Evolutionary conservation across 2,329 filamentous ascomycete species (phyloP).

Genomic region (Scedosporium apiospermum): DNA sequence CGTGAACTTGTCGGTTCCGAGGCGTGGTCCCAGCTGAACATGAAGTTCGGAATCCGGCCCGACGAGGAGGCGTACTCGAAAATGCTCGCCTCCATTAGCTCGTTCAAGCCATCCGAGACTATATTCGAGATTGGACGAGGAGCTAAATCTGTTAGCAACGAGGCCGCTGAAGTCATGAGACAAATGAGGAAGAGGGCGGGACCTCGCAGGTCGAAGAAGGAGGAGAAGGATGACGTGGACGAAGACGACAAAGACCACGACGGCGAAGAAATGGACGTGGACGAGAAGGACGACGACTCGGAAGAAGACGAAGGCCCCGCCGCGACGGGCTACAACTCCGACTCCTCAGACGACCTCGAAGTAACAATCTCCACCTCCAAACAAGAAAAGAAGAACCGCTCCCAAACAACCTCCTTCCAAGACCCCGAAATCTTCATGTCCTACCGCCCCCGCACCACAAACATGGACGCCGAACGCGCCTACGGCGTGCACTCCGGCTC

Average conservation of each 20-base stretch:
- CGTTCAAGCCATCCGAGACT: constrained; percentile 82
- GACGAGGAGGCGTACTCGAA: constrained; percentile 63
- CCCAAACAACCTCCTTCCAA: constrained; percentile 49
- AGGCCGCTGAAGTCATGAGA: constrained; percentile 69
- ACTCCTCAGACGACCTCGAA: constrained; percentile 58
- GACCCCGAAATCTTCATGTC: constrained; percentile 94
- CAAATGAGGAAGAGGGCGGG: constrained; percentile 61
- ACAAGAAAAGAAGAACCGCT: constrained; percentile 40
- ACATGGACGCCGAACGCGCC: constrained; percentile 78
- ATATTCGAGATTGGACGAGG: constrained; percentile 88
- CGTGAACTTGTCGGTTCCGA: constrained; percentile 65
- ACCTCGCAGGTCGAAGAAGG: constrained; percentile 37
- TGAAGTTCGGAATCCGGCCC: constrained; percentile 58
- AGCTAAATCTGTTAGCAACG: constrained; percentile 50
- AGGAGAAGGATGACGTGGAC: constrained; percentile 26
- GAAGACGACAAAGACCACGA: constrained; percentile 18
- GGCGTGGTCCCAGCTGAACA: constrained; percentile 65
- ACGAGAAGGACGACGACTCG: constrained; percentile 14
- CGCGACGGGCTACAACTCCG: constrained; percentile 34
- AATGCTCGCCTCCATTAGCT: constrained; percentile 82
- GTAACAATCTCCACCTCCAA: constrained; percentile 58
- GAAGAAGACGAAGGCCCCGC: constrained; percentile 12
- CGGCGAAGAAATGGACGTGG: constrained; percentile 20
- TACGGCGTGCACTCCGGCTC: constrained; percentile 82
- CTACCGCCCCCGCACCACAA: constrained; percentile 74